These are phyloP conservation scores for Cyclotella cryptica DNA, from an alignment of 108 stramenopile species.

Conservation along the genomic window DNA sequence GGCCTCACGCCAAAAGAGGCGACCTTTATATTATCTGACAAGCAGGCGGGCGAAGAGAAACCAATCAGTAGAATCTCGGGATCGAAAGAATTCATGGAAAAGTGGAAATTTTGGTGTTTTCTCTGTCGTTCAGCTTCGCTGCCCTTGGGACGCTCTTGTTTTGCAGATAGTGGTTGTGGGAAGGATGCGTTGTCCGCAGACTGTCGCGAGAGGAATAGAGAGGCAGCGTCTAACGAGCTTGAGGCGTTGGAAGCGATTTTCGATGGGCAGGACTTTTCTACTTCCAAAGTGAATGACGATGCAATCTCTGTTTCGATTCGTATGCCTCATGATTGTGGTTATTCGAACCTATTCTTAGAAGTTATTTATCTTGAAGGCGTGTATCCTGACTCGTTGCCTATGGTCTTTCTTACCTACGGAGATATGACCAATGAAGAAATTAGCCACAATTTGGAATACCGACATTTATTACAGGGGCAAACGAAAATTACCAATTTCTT, in stretches of 20 bases:
- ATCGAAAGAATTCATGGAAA: conserved; percentile 20
- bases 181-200: conserved; percentile 20
- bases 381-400: conserved; percentile 48
- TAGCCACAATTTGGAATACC: conserved; percentile 11
- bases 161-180: conserved; percentile 24
- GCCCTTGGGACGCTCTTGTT: conserved; percentile 23
- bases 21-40: conserved; percentile 27
- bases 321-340: conserved; percentile 38
- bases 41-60: conserved; percentile 6
- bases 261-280: conserved; percentile 52
- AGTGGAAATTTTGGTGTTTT: conserved; percentile 49
- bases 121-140: conserved; percentile 37
- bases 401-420: conserved; percentile 46
- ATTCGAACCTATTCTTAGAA: conserved; percentile 37
- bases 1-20: conserved; percentile 64
- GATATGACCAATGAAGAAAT: conserved; percentile 16
- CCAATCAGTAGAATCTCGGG: not conserved
- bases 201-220: conserved; percentile 23
- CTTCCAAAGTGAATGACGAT: conserved; percentile 16
- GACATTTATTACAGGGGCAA: conserved; percentile 23
- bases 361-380: conserved; percentile 42
- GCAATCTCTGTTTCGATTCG: conserved; percentile 42
- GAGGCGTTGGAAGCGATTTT: conserved; percentile 84
- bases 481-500: conserved; percentile 42
- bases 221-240: conserved; percentile 67